Base-by-base conservation (phyloP, 2,329 filamentous ascomycete species). In the Thyridium curvatum region DNA sequence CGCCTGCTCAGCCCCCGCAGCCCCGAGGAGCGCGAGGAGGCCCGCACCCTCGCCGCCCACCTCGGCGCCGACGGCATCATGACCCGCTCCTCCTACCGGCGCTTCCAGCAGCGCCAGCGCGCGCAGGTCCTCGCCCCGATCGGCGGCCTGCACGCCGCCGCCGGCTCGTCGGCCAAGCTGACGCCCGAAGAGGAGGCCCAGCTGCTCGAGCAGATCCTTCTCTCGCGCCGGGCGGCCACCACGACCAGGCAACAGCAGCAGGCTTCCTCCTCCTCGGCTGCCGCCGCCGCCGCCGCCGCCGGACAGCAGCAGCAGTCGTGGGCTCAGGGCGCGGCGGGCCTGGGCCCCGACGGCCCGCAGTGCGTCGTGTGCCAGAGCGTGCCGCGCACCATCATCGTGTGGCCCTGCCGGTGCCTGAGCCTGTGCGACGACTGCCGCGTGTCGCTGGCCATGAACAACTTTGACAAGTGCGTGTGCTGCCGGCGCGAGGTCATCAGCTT, bases 371-470 rank as follows among this genome's bases (percentile, higher is more conserved):
- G 93, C 56, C 91, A 97, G 59, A 80, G 80, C 39, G 75, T 77
- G n/a, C 81, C 89, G 3, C 74, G 93, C 14, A 94, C 86, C 8
- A 85, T 97, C 44, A 85, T 98, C 39, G 84, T 95, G 2, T 97
- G 93, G 93, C 93, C 93, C 0, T 98, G 93, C 58, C 85, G 93
- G 3, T 98, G 93, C 57, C 72, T 98, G 41, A 91, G 87, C 49
- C 72, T 97, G 12, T 97, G 93, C 57, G 93, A 98, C 59, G 93
- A 97, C 49, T 97, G 93, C 57, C 75, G 93, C 26, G 86, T 97
- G 29, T 91, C 87, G 32, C 71, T 97, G 45, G 93, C 93, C 4
- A 90, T 94, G 80, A 94, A 96, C 59, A 97, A 97, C 59, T 97
- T 94, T 58, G 87, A 90, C 47, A 94, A 87, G 56, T 98, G 93